These are phyloP conservation scores for Zea mays DNA, from an alignment of 176 grass and related monocot genomes.

Conservation along the genomic window DNA sequence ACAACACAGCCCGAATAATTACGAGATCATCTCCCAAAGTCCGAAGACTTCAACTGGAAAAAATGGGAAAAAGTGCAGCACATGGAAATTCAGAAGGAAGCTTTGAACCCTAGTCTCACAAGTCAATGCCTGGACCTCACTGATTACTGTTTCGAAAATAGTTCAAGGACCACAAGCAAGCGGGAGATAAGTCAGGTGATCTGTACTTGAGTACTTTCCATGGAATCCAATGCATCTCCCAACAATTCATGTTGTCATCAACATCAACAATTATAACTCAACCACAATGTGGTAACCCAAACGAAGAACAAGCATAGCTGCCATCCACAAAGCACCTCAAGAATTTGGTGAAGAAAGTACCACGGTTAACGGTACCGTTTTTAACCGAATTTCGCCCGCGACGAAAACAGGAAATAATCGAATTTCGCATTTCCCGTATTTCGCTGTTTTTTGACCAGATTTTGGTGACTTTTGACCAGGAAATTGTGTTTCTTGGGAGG, in stretches of 20 bases:
- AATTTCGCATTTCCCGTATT: too few relatives aligned
- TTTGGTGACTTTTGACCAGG: too few relatives aligned
- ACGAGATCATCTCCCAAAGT: constrained; percentile 29
- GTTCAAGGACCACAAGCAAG: constrained; percentile 43
- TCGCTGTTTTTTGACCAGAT: too few relatives aligned
- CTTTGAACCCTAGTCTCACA: constrained; percentile 23
- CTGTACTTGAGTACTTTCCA: constrained; percentile 50
- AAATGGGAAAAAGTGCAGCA: neutral
- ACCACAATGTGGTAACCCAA: constrained; percentile 24
- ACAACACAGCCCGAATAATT: constrained; percentile 26
- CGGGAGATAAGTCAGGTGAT: constrained; percentile 31
- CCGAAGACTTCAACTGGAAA: constrained; percentile 6
- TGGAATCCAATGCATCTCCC: constrained; percentile 52
- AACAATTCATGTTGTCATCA: constrained; percentile 33
- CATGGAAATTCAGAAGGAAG: constrained; percentile 21
- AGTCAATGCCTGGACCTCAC: constrained; percentile 19
- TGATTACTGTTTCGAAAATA: constrained; percentile 31
- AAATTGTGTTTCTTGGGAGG: too few relatives aligned
- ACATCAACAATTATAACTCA: constrained; percentile 36
- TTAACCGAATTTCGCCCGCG: too few relatives aligned
- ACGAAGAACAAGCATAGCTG: constrained; percentile 22
- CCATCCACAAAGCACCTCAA: constrained; percentile 31
- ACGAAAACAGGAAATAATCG: too few relatives aligned
- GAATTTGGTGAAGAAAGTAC: constrained; percentile 29
- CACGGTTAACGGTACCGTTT: too few relatives aligned